Base-by-base conservation (phyloP, 192 early-diverging fungal species). In the Dissophora ornata region DNA sequence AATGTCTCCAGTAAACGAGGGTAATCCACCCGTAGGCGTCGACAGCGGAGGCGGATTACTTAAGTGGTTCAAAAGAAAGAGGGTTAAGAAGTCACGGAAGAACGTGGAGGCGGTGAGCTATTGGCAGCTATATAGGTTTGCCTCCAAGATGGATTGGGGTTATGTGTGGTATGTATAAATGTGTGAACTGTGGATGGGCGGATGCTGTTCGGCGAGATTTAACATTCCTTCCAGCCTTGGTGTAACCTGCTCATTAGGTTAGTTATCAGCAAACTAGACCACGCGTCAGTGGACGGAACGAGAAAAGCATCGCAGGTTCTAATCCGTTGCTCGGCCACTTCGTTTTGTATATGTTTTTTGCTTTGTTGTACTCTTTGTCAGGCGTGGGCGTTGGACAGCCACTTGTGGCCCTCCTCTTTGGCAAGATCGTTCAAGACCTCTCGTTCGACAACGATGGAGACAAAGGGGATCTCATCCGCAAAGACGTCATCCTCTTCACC, bases 71-170 rank as follows among this genome's bases (percentile, higher is more conserved):
- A 6, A 38, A 9, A 6, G 36, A 13, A 38, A 38, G 13, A 38
- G 21, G 46, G 9, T 21, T n/a, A 21, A 15, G 21, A 21, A 51
- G 49, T 25, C 44, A 45, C 83, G 81, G 49, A 71, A 82, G 22
- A 82, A 80, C 62, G 42, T 71, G 25, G 84, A 83, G 9, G 33
- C 83, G 53, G 86, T 91, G 0, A 62, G 84, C 8, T 60, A 89
- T 22, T 40, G 70, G 24, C 62, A 87, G 71, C 79, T 95, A 19
- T 93, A 86, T 57, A 82, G 88, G 12, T 95, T 89, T 60, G 86
- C 90, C 0, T 85, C 84, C 46, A 54, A 51, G 6, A 10, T 50
- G 12, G 92, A 93, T 81, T 82, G 80, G 74, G 25, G 25, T 68
- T 22, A 56, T 51, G 60, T 79, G 60, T n/a, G 25, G 78, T 62